Base-by-base conservation (phyloP, 495 filamentous ascomycete genomes). In the Platismatia glauca region DNA sequence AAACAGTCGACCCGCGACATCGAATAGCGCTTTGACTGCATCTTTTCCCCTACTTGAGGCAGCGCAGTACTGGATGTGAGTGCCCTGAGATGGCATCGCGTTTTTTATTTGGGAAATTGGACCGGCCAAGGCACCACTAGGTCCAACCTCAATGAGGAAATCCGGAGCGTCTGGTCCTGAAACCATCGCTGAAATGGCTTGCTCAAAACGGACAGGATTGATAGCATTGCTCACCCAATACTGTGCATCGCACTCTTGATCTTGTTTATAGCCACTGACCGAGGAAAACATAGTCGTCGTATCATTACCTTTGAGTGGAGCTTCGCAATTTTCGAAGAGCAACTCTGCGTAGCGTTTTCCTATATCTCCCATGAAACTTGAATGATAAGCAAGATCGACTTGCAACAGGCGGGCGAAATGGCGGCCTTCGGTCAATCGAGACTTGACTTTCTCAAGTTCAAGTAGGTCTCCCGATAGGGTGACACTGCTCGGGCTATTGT, bases 381-480 rank as follows among this genome's bases (percentile, higher is more conserved):
- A 44, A 9, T 81, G 78, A 38, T 79, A 81, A 1, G 78, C 75
- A 12, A 59, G 62, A 5, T 74, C 69, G 13, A 76, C 73, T 38
- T 70, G 66, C 0, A 81, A 65, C 35, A 56, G 18, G 1, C 70
- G 53, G 5, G 48, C 65, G 33, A 68, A 64, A n/a, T 60, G 52
- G 4, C 34, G 57, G 4, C 61, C 38, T n/a, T 61, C 39, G 5
- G 57, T 59, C 6, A 72, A 52, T 8, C 72, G 60, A 37, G 63
- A 64, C 58, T 75, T 68, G 0, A 79, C 58, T 8, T 67, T 37
- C 7, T 20, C 64, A 44, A 15, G 69, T 27, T 13, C 20, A n/a
- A 18, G 24, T 29, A 20, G 1, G 38, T 39, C 43, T 7, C 74
- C 74, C 24, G 74, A 72, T 15, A 76, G 15, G 0, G 74, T 76